Percentiles rank a stretch among this genome's conserved stretches.
These are phyloP conservation scores for Colletotrichum magnum DNA, from an alignment of 2,329 filamentous ascomycete species.

Conservation along the genomic window DNA sequence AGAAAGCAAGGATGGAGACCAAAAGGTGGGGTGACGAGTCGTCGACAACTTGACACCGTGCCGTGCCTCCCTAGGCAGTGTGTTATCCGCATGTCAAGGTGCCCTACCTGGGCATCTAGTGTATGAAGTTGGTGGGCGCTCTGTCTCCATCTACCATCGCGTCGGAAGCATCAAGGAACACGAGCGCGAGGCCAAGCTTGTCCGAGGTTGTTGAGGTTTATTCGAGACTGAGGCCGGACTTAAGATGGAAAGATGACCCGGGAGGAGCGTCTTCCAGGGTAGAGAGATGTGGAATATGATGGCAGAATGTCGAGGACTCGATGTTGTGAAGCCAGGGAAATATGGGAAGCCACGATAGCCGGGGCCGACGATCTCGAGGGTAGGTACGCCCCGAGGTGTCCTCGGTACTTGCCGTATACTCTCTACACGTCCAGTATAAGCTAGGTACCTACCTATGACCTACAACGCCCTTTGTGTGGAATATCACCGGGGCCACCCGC, in stretches of 20 bases:
- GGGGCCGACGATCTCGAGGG: background rate
- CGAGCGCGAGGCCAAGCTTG: slow-evolving; percentile 4
- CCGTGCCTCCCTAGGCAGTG: too few species aligned
- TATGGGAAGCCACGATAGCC: background rate
- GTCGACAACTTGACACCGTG: too few species aligned
- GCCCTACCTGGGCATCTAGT: too few species aligned
- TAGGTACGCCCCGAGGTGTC: background rate
- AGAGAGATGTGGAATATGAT: background rate
- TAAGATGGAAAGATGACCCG: slow-evolving; percentile 27
- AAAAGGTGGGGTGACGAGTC: slow-evolving; percentile 18
- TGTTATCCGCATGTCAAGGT: too few species aligned
- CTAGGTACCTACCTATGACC: background rate
- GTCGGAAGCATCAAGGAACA: background rate
- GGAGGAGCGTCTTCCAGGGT: slow-evolving; percentile 2
- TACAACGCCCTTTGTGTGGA: background rate
- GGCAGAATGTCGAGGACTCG: background rate
- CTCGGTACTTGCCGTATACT: too few species aligned
- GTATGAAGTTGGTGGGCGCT: slow-evolving; percentile 22
- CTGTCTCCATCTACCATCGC: too few species aligned
- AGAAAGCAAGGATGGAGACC: slow-evolving; percentile 23
- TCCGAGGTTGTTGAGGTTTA: slow-evolving; percentile 3
- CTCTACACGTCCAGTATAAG: too few species aligned
- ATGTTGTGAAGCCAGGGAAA: background rate
- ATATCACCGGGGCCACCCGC: slow-evolving; percentile 3
- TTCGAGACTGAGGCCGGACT: slow-evolving; percentile 18